Base-by-base conservation (phyloP, 2,329 filamentous ascomycete genomes). In the Paracorniculantispora psalliotae region DNA sequence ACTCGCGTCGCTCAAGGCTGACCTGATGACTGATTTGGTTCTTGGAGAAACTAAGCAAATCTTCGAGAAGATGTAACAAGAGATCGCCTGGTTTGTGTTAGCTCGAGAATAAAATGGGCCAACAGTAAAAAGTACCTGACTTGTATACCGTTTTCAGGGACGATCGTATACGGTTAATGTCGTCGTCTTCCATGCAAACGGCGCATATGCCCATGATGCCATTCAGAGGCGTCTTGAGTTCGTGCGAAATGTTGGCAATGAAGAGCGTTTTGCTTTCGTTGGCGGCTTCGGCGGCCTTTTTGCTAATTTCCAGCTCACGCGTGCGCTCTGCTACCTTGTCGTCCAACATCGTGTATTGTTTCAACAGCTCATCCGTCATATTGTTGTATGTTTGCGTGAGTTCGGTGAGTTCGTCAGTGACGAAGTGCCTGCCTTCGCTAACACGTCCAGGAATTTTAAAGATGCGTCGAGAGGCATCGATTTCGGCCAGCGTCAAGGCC, bases 201-300 rank as follows among this genome's bases (percentile, higher is more conserved):
- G 91, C 89, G 65, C 89, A 92, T 89, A 97, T 94, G 61, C 94
- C 94, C 67, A 99, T 80, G 51, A 99, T 97, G 15, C 93, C 94
- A 68, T 97, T 97, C 60, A 97, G 80, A 0, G 94, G 94, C 1
- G 94, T 99, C 70, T 96, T 96, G 44, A 97, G 80, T 72, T 97
- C 85, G 65, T 87, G 85, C 1, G 85, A 88, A 54, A 97, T 96
- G 67, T 97, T 97, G 21, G 94, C 94, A 63, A 99, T 96, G 76
- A 97, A 99, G 15, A 97, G 79, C 0, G 94, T 97, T 76, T 99
- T 99, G 79, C 91, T 96, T 73, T 96, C 90, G 67, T 96, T 97
- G 6, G 92, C 92, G n/a, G 90, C 89, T 72, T 96, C 92, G 2
- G 92, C 92, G 1, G 91, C 91, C 74, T 91, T 91, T 72, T 96